Percentiles rank a stretch among this genome's conserved stretches.
Evolutionary conservation across 441 rosid genomes (phyloP).

Genomic region (Omphalea diandra): DNA sequence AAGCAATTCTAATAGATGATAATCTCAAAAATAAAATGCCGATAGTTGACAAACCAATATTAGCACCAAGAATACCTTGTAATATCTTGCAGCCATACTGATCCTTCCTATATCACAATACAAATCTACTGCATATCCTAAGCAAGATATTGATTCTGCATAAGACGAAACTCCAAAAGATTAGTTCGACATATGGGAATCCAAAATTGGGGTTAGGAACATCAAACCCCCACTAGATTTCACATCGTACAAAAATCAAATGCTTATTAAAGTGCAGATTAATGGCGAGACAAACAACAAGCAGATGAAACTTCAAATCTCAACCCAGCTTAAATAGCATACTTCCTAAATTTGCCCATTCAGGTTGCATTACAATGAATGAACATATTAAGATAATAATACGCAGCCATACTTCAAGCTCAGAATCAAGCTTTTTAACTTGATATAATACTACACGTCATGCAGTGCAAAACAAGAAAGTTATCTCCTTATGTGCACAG

Average conservation of each 20-base stretch:
- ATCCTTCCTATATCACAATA: slow-evolving; percentile 95
- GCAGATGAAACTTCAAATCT: background rate
- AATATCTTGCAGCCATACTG: slow-evolving; percentile 97
- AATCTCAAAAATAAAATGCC: background rate
- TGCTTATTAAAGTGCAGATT: background rate
- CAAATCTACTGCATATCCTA: slow-evolving; percentile 73
- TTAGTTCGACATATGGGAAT: slow-evolving; percentile 9
- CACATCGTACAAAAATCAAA: background rate
- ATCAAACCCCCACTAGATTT: background rate
- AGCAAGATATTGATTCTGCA: slow-evolving; percentile 92
- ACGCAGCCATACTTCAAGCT: background rate
- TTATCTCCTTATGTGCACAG: background rate
- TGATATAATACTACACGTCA: background rate
- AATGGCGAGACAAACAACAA: background rate
- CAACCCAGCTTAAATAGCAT: background rate
- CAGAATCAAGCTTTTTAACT: background rate
- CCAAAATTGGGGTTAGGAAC: background rate
- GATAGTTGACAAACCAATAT: background rate
- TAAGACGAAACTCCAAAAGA: slow-evolving; percentile 13
- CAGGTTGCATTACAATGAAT: background rate
- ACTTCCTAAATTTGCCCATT: background rate
- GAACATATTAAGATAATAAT: background rate
- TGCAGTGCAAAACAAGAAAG: background rate
- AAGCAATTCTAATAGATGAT: background rate
- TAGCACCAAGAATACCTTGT: slow-evolving; percentile 50